A percentile compares a stretch with the other conserved stretches of the same genome.
These are phyloP conservation scores for Triglochin maritima DNA, from an alignment of 106 monocot genomes.

Conservation along the genomic window DNA sequence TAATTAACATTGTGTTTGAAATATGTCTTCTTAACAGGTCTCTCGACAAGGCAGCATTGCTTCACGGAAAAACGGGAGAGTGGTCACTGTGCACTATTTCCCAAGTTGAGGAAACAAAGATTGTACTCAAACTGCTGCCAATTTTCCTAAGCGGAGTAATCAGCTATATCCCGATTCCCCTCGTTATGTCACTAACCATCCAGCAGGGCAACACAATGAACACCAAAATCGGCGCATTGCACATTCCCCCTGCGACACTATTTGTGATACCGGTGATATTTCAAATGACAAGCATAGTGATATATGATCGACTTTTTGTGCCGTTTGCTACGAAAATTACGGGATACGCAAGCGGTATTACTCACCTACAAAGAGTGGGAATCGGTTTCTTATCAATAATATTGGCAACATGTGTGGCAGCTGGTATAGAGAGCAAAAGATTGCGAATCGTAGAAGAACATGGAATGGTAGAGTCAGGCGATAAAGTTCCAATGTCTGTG, in stretches of 20 bases:
- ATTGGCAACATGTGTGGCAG: slow-evolving; percentile 25
- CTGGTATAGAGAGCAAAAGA: slow-evolving; percentile 41
- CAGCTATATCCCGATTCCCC: slow-evolving; percentile 18
- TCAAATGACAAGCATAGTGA: slow-evolving; percentile 28
- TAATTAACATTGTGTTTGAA: not conserved
- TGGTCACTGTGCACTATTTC: slow-evolving; percentile 46
- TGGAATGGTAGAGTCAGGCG: slow-evolving; percentile 12
- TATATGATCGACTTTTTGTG: slow-evolving; percentile 41
- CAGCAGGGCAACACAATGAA: slow-evolving; percentile 54
- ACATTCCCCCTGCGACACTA: slow-evolving; percentile 35
- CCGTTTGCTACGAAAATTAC: slow-evolving; percentile 37
- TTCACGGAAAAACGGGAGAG: slow-evolving; percentile 12
- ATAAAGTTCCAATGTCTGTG: slow-evolving; percentile 35
- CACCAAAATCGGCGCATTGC: slow-evolving; percentile 34
- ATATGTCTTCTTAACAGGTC: slow-evolving; percentile 13
- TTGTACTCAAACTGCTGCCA: slow-evolving; percentile 43
- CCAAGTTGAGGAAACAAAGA: slow-evolving; percentile 61
- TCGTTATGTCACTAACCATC: slow-evolving; percentile 38
- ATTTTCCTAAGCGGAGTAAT: slow-evolving; percentile 34
- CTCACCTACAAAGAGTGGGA: slow-evolving; percentile 30
- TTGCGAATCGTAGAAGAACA: slow-evolving; percentile 13
- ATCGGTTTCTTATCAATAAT: slow-evolving; percentile 24
- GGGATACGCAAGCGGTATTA: slow-evolving; percentile 26
- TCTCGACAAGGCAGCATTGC: slow-evolving; percentile 40
- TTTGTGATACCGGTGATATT: slow-evolving; percentile 29